A percentile compares a stretch with the other conserved stretches of the same genome.
phyloP scores from a whole-genome alignment of 257 asterid genomes.

The Solanum medicagineum region DNA sequence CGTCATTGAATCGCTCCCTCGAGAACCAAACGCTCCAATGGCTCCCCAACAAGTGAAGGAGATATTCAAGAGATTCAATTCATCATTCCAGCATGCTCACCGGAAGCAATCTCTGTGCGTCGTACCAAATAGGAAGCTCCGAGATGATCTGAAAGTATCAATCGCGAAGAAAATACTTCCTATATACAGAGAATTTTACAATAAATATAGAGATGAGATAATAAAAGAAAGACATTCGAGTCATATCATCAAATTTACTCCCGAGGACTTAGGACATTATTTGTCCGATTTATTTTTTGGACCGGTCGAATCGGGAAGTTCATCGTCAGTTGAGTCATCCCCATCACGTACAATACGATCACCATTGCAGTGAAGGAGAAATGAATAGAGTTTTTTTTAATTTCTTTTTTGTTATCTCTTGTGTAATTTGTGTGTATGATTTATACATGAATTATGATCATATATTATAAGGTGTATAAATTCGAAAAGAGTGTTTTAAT shows the following conservation, averaged over 20 bases:
- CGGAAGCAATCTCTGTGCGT: conserved; percentile 42
- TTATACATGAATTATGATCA: neutral
- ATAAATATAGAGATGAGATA: conserved; percentile 11
- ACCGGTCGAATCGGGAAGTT: conserved; percentile 19
- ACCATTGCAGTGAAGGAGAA: neutral
- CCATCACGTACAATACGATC: conserved; percentile 9
- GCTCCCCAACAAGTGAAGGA: conserved; percentile 32
- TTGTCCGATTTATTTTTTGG: conserved; percentile 56
- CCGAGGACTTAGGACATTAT: conserved; percentile 51
- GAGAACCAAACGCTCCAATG: conserved; percentile 23
- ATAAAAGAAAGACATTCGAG: conserved; percentile 27
- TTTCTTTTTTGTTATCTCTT: neutral
- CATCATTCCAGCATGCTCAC: conserved; percentile 53
- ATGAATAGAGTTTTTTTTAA: neutral
- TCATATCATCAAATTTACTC: conserved; percentile 44
- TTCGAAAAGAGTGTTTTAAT: no score
- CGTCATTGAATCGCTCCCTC: conserved; percentile 42
- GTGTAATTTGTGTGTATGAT: neutral
- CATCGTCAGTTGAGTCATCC: conserved; percentile 24
- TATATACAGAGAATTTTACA: conserved; percentile 46
- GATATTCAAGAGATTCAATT: conserved; percentile 42
- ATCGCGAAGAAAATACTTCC: conserved; percentile 36
- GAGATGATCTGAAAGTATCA: conserved; percentile 38
- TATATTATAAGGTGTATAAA: neutral
- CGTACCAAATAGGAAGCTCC: conserved; percentile 48